Percentiles rank a stretch among this genome's conserved stretches.
Conservation (phyloP, 2,329 filamentous ascomycete genomes). For the Ascocoryne sarcoides region DNA sequence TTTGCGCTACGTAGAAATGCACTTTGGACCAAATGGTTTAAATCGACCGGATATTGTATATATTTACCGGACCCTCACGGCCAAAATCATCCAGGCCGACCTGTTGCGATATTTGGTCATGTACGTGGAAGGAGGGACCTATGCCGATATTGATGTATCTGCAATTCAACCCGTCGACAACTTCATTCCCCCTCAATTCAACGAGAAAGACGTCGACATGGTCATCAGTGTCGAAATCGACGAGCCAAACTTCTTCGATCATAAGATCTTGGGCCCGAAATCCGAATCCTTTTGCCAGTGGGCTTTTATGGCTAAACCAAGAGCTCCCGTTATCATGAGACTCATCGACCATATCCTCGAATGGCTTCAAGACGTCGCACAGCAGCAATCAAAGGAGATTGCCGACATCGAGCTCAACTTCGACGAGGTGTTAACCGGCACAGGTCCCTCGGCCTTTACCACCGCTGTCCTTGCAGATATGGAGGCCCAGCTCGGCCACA, state of each 20-base stretch:
- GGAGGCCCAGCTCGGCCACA: conserved; percentile 37
- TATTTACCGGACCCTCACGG: conserved; percentile 49
- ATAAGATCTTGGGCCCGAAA: conserved; percentile 59
- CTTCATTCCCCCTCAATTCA: conserved; percentile 56
- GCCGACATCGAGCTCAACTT: conserved; percentile 58
- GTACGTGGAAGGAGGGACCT: conserved; percentile 46
- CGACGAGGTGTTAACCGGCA: conserved; percentile 65
- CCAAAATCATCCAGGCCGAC: conserved; percentile 59
- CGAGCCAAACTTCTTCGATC: conserved; percentile 53
- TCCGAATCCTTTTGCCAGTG: conserved; percentile 66
- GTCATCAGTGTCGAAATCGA: conserved; percentile 65
- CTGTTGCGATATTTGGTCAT: conserved; percentile 58
- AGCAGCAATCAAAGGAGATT: conserved; percentile 48
- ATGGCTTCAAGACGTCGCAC: conserved; percentile 54
- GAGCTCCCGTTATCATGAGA: conserved; percentile 57
- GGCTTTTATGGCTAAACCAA: conserved; percentile 64
- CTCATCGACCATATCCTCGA: conserved; percentile 60
- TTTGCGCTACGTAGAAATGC: conserved; percentile 56
- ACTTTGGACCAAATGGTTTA: conserved; percentile 56
- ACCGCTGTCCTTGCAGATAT: conserved; percentile 56
- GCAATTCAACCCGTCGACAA: conserved; percentile 42
- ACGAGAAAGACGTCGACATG: conserved; percentile 58
- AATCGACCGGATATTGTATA: conserved; percentile 59
- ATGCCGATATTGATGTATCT: conserved; percentile 52
- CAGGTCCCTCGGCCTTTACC: conserved; percentile 63